Percentiles rank a stretch among this genome's conserved stretches.
These are phyloP conservation scores for Rhizophora mangle DNA, from an alignment of 345 rosid species.

Conservation along the genomic window DNA sequence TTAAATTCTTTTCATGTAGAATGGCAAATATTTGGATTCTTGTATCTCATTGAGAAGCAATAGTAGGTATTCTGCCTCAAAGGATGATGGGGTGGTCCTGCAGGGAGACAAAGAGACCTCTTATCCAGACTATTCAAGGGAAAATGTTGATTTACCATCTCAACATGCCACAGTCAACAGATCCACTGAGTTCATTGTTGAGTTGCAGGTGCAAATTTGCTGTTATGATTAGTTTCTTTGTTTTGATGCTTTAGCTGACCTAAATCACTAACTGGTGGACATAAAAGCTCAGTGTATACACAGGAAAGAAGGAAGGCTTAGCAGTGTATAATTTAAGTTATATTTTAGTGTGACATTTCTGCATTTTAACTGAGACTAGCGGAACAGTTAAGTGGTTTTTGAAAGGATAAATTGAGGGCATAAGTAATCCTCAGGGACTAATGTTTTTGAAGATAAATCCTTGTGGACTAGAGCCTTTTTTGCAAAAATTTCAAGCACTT, in stretches of 20 bases:
- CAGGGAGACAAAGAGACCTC: conserved; percentile 51
- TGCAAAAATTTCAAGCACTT: too few species aligned
- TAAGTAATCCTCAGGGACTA: too few species aligned
- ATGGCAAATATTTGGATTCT: conserved; percentile 84
- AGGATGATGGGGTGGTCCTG: conserved; percentile 61
- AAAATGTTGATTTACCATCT: conserved; percentile 34
- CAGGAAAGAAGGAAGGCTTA: too few species aligned
- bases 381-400: too few species aligned
- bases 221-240: neutral
- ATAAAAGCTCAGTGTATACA: too few species aligned
- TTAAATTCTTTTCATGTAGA: conserved; percentile 35
- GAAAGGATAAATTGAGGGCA: too few species aligned
- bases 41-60: conserved; percentile 72
- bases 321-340: too few species aligned
- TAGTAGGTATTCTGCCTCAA: conserved; percentile 70
- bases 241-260: neutral
- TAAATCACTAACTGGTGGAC: too few species aligned
- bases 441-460: too few species aligned
- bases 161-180: conserved; percentile 42
- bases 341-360: too few species aligned
- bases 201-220: conserved; percentile 63
- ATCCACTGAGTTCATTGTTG: conserved; percentile 60
- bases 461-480: too few species aligned
- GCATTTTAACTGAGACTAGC: too few species aligned
- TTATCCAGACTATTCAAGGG: conserved; percentile 33